phyloP scores from a whole-genome alignment of 2,329 filamentous ascomycete genomes.

The Setomelanomma holmii region DNA sequence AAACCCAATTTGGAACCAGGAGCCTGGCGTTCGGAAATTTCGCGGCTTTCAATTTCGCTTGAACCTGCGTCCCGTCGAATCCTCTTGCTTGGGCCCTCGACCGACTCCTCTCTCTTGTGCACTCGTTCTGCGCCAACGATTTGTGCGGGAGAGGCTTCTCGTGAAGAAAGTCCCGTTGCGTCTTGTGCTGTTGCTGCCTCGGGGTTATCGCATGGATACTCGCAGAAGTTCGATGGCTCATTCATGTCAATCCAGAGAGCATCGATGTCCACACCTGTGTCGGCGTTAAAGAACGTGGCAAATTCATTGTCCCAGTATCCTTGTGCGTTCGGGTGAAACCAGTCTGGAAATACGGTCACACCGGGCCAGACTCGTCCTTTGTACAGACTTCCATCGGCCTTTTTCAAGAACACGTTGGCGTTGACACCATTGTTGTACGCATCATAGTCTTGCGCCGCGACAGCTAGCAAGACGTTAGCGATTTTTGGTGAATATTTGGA shows the following conservation, averaged over 20 bases:
- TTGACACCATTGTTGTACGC: constrained; percentile 68
- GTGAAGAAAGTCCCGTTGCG: neutral
- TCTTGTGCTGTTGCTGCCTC: constrained; percentile 35
- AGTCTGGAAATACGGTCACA: constrained; percentile 75
- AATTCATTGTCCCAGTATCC: constrained; percentile 76
- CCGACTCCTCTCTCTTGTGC: neutral
- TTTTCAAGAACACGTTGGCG: constrained; percentile 60
- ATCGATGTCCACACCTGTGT: constrained; percentile 75
- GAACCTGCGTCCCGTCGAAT: neutral
- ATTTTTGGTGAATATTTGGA: neutral
- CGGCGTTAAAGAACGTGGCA: constrained; percentile 66
- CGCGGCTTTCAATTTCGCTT: neutral
- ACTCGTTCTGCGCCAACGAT: neutral
- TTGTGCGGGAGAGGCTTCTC: neutral
- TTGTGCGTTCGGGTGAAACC: constrained; percentile 71
- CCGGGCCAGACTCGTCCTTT: constrained; percentile 79
- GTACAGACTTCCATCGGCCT: constrained; percentile 62
- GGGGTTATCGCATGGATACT: constrained; percentile 56
- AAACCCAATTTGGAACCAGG: constrained; percentile 61
- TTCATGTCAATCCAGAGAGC: constrained; percentile 58
- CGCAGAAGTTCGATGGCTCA: constrained; percentile 44
- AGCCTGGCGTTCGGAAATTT: constrained; percentile 11
- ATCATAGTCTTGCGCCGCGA: constrained; percentile 55
- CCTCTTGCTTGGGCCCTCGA: neutral
- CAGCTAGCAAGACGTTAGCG: constrained; percentile 61